Evolutionary conservation across 2,329 filamentous ascomycete genomes (phyloP), one percentile per base, ranked within the genome.

Genomic region (Stagonosporopsis chrysanthemi): DNA sequence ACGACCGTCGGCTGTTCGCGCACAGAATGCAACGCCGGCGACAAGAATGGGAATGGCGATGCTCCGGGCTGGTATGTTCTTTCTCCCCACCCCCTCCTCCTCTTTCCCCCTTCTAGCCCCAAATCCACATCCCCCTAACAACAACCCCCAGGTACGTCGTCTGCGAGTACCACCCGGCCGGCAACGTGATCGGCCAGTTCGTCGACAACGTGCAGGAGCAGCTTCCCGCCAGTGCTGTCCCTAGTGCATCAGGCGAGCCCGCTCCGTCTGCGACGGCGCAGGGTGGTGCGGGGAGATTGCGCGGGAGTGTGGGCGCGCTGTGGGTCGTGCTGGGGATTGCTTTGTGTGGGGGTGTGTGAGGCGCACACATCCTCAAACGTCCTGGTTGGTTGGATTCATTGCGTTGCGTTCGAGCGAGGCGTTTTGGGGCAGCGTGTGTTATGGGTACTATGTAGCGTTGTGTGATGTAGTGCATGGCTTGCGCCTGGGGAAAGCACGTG

Each of bases 81-180:
- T 4, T 12, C 17, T 23, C 6, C 23, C 12, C n/a, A n/a, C n/a
- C n/a, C n/a, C n/a, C n/a, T n/a, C n/a, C 11, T 41, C 8, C 14
- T 26, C 11, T 14, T 26, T 24, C 23, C 8, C 23, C 23, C 12
- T 26, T 41, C 22, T 4, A n/a, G 2, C 24, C 24, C 5, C 24
- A 6, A 26, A 6, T 26, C 8, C 9, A 23, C 22, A 9, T n/a
- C n/a, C 15, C 24, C 6, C 14, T 19, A 19, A 38, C 19, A 33
- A 8, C 9, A n/a, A 6, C 4, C 14, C 31, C 14, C 6, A 56
- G 52, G 52, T 56, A 56, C 12, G 2, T 69, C 1, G 74, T 78
- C 0, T 79, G 77, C 65, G 75, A 78, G 59, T 78, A 78, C 55
- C 64, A 60, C 46, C 77, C 77, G 4, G 51, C 64, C 4, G 77